phyloP scores from a whole-genome alignment of 2,329 filamentous ascomycete genomes.

The Laburnicola sp. region DNA sequence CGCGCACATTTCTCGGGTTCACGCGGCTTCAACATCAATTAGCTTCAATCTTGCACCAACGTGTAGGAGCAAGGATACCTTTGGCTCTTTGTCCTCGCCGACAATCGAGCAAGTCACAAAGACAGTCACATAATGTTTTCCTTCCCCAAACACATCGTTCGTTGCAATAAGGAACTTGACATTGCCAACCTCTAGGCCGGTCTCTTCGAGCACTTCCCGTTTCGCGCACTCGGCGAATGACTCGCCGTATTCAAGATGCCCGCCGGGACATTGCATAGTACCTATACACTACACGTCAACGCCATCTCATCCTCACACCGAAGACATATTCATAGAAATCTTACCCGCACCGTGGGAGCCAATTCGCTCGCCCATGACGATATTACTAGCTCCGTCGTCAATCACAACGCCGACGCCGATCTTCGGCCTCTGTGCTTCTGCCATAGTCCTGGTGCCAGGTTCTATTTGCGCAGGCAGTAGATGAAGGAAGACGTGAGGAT shows the following conservation, averaged over 20 bases:
- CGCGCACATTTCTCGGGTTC: slow-evolving; percentile 59
- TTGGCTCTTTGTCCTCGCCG: slow-evolving; percentile 54
- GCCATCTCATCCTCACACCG: neutral
- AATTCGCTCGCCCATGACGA: slow-evolving; percentile 54
- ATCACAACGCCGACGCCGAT: slow-evolving; percentile 57
- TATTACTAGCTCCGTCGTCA: slow-evolving; percentile 46
- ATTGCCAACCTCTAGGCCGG: slow-evolving; percentile 57
- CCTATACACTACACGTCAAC: slow-evolving; percentile 43
- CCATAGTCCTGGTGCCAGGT: slow-evolving; percentile 14
- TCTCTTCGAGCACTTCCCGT: slow-evolving; percentile 72
- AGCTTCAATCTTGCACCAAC: neutral
- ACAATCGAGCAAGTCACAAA: slow-evolving; percentile 62
- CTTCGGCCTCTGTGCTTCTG: slow-evolving; percentile 34
- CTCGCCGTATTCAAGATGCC: slow-evolving; percentile 74
- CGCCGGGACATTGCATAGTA: slow-evolving; percentile 70
- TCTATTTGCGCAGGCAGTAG: neutral
- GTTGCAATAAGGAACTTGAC: slow-evolving; percentile 62
- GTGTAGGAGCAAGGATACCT: slow-evolving; percentile 51
- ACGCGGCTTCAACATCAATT: slow-evolving; percentile 29
- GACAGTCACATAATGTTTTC: slow-evolving; percentile 74
- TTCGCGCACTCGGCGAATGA: slow-evolving; percentile 63
- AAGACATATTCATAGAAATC: slow-evolving; percentile 2
- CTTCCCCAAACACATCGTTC: slow-evolving; percentile 67
- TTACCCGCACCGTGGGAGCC: slow-evolving; percentile 53
- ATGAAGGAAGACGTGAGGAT: neutral